Base-by-base conservation (phyloP, 345 rosid species). In the Brassica rapa region DNA sequence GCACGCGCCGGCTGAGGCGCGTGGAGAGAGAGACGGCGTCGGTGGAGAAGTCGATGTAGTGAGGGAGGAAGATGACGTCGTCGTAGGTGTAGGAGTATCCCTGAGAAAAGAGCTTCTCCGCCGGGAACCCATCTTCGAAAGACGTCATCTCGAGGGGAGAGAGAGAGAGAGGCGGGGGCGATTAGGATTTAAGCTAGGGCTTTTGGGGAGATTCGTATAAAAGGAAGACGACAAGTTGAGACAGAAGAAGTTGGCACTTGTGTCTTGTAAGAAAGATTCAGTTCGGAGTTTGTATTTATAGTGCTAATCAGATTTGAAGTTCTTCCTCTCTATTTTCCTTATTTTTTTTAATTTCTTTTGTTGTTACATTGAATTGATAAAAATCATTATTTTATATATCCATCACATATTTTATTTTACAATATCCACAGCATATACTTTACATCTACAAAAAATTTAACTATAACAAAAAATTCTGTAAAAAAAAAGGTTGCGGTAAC, bases 31-130 rank as follows among this genome's bases (percentile, higher is more conserved):
- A 87, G 30, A 94, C 98, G 30, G 88, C 84, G 73, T 94, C 97
- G 1, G 89, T 85, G 1, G 96, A 90, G 88, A 94, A 92, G 82
- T 92, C 97, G 74, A 94, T 94, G 85, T 84, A 92, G 76, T 92
- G 91, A 25, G 98, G 98, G 55, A 92, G 98, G 68, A 89, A 89
- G 46, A 94, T 93, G 60, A 91, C 90, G 77, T 94, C 98, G 59
- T 92, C 95, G 73, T 94, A 94, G 11, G 97, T 92, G 86, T 88
- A 92, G 4, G 98, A 92, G 85, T 84, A 89, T 15, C 98, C 98
- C 71, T 82, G 93, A 53, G 70, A 49, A 85, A 94, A 94, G 53
- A 93, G 89, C 78, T 82, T 88, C 16, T 82, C 78, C 3, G 95
- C 89, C 0, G 89, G 3, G 68, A 83, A 89, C 0, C 98, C 98